A percentile compares a stretch with the other conserved stretches of the same genome.
These are phyloP conservation scores for Tetrahymena malaccensis DNA, from an alignment of 73 alveolate species.

Conservation along the genomic window DNA sequence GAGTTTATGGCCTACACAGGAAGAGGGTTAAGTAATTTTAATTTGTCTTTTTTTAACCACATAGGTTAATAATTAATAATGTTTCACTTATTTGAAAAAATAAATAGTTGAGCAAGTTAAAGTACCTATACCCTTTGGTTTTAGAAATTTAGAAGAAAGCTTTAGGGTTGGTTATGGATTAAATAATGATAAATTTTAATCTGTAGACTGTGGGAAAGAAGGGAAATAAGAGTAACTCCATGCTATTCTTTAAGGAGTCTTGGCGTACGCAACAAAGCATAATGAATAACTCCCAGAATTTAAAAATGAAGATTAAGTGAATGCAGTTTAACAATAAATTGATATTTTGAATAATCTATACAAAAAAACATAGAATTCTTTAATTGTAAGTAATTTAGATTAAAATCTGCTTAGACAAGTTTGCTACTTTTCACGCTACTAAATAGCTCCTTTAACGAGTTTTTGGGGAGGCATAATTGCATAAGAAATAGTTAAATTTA, in stretches of 20 bases:
- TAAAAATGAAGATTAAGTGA: slow-evolving; percentile 54
- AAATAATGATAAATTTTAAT: neutral
- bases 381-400: slow-evolving; percentile 52
- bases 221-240: neutral
- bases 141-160: neutral
- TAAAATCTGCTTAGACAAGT: slow-evolving; percentile 44
- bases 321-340: slow-evolving; percentile 29
- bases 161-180: neutral
- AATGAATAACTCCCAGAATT: slow-evolving; percentile 57
- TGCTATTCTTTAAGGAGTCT: neutral
- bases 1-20: slow-evolving; percentile 55
- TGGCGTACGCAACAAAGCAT: slow-evolving; percentile 45
- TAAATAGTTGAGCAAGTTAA: slow-evolving; percentile 53
- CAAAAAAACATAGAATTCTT: slow-evolving; percentile 39
- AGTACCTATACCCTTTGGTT: slow-evolving; percentile 28
- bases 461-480: slow-evolving; percentile 98
- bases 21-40: slow-evolving; percentile 47
- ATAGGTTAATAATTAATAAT: no score
- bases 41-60: no score
- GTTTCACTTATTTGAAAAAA: neutral
- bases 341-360: neutral
- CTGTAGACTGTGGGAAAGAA: slow-evolving; percentile 19
- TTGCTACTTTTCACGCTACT: slow-evolving; percentile 48
- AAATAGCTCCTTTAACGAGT: slow-evolving; percentile 90
- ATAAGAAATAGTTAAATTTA: slow-evolving; percentile 94